phyloP scores from a whole-genome alignment of 768 basidiomycete genomes.

The Pleurotus sapidus region DNA sequence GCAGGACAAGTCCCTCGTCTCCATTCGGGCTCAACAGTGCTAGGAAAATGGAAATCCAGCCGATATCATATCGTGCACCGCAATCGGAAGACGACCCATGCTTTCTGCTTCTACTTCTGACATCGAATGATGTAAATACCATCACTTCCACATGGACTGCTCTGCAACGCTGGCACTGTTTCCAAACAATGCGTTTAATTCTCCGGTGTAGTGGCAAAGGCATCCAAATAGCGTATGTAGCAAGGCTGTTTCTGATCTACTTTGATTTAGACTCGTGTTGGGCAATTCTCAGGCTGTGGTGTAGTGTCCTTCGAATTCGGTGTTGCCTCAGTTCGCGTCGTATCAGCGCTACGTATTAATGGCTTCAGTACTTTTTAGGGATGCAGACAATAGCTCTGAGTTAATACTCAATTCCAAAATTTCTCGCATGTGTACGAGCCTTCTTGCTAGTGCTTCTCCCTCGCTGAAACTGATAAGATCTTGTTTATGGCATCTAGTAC shows the following conservation, averaged over 20 bases:
- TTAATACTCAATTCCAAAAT: too few relatives aligned
- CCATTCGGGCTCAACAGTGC: neutral
- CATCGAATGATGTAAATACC: neutral
- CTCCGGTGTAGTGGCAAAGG: neutral
- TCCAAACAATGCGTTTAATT: neutral
- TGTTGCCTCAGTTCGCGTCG: neutral
- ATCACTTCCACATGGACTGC: neutral
- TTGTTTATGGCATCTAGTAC: neutral
- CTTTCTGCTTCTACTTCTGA: neutral
- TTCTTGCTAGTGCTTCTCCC: neutral
- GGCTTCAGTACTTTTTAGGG: too few relatives aligned
- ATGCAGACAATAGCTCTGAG: too few relatives aligned
- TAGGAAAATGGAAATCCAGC: neutral
- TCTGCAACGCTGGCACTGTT: neutral
- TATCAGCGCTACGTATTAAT: neutral
- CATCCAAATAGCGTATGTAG: slow-evolving; percentile 3
- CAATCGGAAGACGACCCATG: too few relatives aligned
- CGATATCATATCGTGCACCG: neutral
- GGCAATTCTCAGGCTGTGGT: neutral
- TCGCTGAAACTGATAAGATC: slow-evolving; percentile 1
- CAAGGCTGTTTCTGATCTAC: slow-evolving; percentile 3
- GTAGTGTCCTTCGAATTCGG: neutral
- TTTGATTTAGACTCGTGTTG: slow-evolving; percentile 1
- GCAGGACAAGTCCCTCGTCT: neutral
- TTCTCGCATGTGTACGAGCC: neutral